A percentile compares a stretch with the other conserved stretches of the same genome.
Conservation (phyloP, 2,329 filamentous ascomycete genomes). For the Emergomyces pasteurianus region DNA sequence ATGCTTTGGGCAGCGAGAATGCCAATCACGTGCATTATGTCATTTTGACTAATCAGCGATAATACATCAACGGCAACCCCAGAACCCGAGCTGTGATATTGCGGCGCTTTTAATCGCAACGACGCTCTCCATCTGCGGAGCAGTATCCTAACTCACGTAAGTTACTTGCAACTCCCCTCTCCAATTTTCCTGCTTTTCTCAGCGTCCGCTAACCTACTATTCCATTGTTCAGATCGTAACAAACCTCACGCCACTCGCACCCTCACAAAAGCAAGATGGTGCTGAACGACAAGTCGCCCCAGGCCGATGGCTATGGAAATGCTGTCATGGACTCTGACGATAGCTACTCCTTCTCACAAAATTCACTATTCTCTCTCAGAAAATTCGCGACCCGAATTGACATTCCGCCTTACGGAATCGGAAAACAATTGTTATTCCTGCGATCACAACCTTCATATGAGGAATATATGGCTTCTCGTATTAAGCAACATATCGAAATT, state of each 20-base stretch:
- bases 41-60: background rate
- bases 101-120: background rate
- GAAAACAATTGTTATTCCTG: background rate
- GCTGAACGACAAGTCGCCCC: slow-evolving; percentile 16
- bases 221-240: background rate
- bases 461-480: slow-evolving; percentile 2
- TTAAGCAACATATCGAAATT: slow-evolving; percentile 14
- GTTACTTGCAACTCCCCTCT: background rate
- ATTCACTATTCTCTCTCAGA: slow-evolving; percentile 1
- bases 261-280: slow-evolving; percentile 15
- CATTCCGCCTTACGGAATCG: background rate
- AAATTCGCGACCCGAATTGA: background rate
- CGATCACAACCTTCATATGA: background rate
- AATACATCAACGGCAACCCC: background rate
- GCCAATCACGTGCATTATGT: background rate
- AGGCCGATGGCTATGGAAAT: slow-evolving; percentile 6
- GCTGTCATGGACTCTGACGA: background rate
- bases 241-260: background rate
- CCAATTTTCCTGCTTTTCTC: no score
- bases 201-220: background rate
- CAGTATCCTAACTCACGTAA: background rate
- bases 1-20: background rate
- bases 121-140: background rate
- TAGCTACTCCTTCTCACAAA: background rate
- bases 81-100: background rate